Base-by-base conservation (phyloP, 2,329 filamentous ascomycete species). In the Penicillium frequentans region DNA sequence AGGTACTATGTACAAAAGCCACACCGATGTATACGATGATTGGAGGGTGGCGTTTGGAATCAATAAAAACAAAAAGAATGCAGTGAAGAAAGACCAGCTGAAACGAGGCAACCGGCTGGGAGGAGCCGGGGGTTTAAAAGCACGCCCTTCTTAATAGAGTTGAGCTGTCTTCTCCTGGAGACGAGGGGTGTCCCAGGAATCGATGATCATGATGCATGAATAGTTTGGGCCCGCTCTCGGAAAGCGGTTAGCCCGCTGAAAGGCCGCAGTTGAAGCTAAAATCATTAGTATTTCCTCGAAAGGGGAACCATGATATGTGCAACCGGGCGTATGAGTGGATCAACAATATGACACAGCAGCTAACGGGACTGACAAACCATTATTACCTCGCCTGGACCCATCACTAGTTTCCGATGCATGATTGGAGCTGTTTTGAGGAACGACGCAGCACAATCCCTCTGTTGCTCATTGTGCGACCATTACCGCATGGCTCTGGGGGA, bases 291-390 rank as follows among this genome's bases (percentile, higher is more conserved):
- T 3, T 8, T n/a, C 35, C 35, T 23, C 39, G 11, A 42, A 54
- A 55, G 39, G 46, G 43, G 47, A 44, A 45, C 45, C 43, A 45
- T 51, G 33, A 39, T 19, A 45, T 45, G 53, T 56, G 51, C 52
- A 52, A 55, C 45, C 1, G 27, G 27, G 27, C n/a, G 19, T 45
- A 51, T 48, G 52, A 49, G 49, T 54, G 53, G 55, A 56, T 54
- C 46, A 44, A 33, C 47, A 62, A 62, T 62, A 64, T 64, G 62
- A 64, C 56, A 64, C 62, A 57, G 57, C 61, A 59, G 55, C 31
- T 57, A 46, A 56, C 56, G 53, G 39, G 46, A 57, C 57, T 59
- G 52, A 50, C 58, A 59, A 63, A 59, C 47, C 48, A 59, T 56
- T 56, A 35, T 42, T 24, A 43, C 31, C 29, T 57, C 59, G 52